Percentiles rank a stretch among this genome's conserved stretches.
These are phyloP conservation scores for Arctium lappa DNA, from an alignment of 129 eudicot genomes.

Conservation along the genomic window DNA sequence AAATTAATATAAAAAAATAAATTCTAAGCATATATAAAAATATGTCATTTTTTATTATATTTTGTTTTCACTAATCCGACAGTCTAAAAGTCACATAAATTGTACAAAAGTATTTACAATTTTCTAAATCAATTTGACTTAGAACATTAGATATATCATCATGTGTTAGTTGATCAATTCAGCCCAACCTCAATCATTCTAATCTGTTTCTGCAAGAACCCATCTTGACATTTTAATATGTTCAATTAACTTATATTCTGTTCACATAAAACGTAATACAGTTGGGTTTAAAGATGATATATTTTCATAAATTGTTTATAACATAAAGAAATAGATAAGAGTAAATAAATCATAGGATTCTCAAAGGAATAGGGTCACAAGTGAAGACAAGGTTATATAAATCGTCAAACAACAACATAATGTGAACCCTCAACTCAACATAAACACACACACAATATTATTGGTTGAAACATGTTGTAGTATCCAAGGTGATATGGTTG, in stretches of 20 bases:
- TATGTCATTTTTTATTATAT: not conserved
- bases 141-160: not conserved
- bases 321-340: not conserved
- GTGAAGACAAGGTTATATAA: constrained; percentile 10
- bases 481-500: constrained; percentile 25
- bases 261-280: too few species aligned
- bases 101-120: not conserved
- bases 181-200: not conserved
- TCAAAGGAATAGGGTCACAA: constrained; percentile 8
- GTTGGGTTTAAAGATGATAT: not conserved
- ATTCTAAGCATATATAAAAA: not conserved
- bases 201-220: not conserved
- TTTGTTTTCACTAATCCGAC: not conserved
- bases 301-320: not conserved
- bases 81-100: not conserved
- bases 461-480: constrained; percentile 19
- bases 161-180: not conserved
- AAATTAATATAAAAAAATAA: not conserved
- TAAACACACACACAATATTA: constrained; percentile 9
- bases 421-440: constrained; percentile 14
- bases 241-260: not conserved
- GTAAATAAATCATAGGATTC: constrained; percentile 15
- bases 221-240: not conserved
- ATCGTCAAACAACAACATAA: constrained; percentile 28
- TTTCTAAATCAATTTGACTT: not conserved